phyloP scores from a whole-genome alignment of 1,284 basidiomycete genomes.

The Ganoderma meredithae region DNA sequence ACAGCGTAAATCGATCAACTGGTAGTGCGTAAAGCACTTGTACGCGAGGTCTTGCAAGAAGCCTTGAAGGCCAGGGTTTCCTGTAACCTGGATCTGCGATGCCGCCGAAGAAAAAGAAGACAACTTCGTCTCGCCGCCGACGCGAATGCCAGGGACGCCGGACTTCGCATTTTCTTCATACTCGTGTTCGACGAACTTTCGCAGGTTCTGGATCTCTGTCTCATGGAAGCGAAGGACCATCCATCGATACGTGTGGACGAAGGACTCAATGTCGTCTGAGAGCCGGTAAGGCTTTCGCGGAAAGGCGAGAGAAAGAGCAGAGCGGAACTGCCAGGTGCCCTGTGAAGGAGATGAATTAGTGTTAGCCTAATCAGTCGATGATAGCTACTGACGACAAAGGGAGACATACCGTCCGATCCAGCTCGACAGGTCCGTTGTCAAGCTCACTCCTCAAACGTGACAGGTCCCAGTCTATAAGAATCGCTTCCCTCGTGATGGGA shows the following conservation, averaged over 20 bases:
- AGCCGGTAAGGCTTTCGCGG: constrained; percentile 12
- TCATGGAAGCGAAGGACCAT: not conserved
- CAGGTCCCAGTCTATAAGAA: constrained; percentile 22
- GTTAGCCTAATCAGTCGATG: too few relatives aligned
- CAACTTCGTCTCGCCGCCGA: not conserved
- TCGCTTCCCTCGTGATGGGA: not conserved
- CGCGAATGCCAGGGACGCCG: too few relatives aligned
- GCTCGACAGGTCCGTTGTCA: not conserved
- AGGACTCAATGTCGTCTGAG: constrained; percentile 22
- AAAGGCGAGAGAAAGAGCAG: not conserved
- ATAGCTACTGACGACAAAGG: not conserved
- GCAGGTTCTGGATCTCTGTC: not conserved
- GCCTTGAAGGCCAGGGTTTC: not conserved
- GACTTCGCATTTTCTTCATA: not conserved
- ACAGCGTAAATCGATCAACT: not conserved
- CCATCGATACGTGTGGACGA: constrained; percentile 13
- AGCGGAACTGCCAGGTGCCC: constrained; percentile 22
- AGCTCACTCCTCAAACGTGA: not conserved
- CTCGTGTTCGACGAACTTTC: too few relatives aligned
- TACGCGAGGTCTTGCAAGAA: not conserved
- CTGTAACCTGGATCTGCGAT: not conserved
- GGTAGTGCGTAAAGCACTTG: not conserved
- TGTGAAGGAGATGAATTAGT: not conserved
- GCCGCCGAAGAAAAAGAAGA: not conserved
- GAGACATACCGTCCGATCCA: not conserved